Percentiles rank a stretch among this genome's conserved stretches.
These are phyloP conservation scores for Trichomonas vaginalis DNA, from an alignment of 208 protist genomes.

Conservation along the genomic window DNA sequence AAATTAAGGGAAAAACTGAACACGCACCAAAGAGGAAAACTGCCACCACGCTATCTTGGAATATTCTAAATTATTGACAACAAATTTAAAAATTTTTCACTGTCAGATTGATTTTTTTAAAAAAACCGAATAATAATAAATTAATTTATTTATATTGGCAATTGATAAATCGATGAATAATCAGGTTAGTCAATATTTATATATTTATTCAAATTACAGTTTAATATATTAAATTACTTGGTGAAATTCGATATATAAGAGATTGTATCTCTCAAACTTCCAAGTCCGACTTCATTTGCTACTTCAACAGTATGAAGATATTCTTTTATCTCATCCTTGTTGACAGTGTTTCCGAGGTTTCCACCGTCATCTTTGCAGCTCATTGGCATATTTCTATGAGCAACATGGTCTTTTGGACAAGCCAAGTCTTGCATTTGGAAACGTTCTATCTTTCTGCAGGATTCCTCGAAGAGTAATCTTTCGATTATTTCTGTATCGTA, in stretches of 20 bases:
- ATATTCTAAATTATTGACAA: no score
- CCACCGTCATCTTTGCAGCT: not conserved
- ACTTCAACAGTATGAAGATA: not conserved
- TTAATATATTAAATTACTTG: no score
- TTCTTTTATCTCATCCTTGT: not conserved
- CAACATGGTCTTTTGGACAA: not conserved
- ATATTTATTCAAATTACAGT: no score
- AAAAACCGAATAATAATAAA: no score
- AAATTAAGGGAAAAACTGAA: no score
- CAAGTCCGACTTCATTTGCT: not conserved
- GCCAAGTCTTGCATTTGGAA: not conserved
- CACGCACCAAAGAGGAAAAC: no score
- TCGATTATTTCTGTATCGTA: not conserved
- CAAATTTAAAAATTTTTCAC: no score
- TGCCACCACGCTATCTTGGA: no score
- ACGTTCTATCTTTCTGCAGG: not conserved
- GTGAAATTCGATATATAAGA: not conserved
- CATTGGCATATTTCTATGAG: not conserved
- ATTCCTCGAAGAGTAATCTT: not conserved
- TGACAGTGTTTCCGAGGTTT: not conserved
- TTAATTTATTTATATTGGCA: no score
- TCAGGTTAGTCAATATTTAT: no score
- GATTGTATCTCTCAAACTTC: not conserved
- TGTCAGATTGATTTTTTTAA: no score
- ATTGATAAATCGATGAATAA: no score